Evolutionary conservation across 2,329 filamentous ascomycete species (phyloP), one percentile per base, ranked within the genome.

Genomic region (Aspergillus luchuensis): DNA sequence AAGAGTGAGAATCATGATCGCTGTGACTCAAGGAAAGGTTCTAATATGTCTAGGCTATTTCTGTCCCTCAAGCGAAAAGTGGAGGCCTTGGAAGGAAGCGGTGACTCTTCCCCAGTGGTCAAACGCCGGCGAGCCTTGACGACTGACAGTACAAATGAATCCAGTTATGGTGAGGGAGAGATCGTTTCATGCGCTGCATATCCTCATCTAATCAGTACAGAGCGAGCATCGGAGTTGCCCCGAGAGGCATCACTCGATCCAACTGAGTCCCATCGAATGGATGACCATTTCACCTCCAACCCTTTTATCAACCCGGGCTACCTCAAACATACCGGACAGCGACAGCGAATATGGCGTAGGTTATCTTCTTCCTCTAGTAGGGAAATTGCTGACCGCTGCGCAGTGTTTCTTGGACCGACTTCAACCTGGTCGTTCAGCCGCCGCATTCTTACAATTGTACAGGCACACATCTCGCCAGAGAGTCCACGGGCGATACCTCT

Each of bases 371-470:
- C n/a, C 38, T 1, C 13, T 0, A 6, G 15, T 0, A 4, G 15
- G 5, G 5, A 4, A 39, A n/a, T 38, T 21, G 15, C 50, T 59
- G 25, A 64, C 43, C n/a, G 8, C 13, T 11, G 28, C 23, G 13
- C 25, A 83, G 81, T 78, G 55, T 84, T 83, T 57, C 76, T 85
- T 6, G 82, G 82, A 0, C 81, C 81, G 1, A 84, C 82, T 0
- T 84, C 82, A 2, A 84, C 82, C 25, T 85, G 82, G 82, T 83
- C 82, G 0, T 85, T 84, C 41, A 79, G 79, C 19, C 74, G 82
- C 8, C 78, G 80, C 7, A 74, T 83, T 2, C 72, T 84, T 19
- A 79, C 72, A 25, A 73, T 82, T 21, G 78, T 80, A 0, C 80
- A 84, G 47, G 76, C 82, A 58, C 76, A 79, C 38, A 72, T 82